phyloP scores from a whole-genome alignment of 2,329 filamentous ascomycete species.

The Neurospora sp. region DNA sequence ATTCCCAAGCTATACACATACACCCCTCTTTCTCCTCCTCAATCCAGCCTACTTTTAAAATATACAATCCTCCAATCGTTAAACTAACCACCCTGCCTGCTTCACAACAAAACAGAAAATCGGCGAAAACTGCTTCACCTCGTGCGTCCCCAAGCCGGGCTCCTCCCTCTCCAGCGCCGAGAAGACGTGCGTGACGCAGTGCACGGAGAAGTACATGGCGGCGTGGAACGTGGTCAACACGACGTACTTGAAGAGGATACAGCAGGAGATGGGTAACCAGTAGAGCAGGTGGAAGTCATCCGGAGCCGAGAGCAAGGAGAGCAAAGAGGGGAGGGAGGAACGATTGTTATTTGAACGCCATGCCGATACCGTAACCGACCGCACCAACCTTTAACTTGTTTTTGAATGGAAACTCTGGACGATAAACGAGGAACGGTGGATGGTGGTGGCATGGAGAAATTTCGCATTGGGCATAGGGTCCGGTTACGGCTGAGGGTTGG shows the following conservation, averaged over 20 bases:
- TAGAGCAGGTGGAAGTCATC: conserved; percentile 5
- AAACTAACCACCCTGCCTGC: too few species aligned
- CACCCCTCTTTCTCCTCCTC: background rate
- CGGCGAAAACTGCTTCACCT: conserved; percentile 72
- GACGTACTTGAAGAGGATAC: conserved; percentile 54
- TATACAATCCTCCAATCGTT: too few species aligned
- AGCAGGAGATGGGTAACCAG: conserved; percentile 40
- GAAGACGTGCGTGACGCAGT: conserved; percentile 59
- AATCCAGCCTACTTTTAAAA: too few species aligned
- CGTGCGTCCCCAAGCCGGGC: conserved; percentile 63
- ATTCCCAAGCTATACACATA: too few species aligned
- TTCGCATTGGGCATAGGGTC: background rate
- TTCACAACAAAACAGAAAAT: conserved; percentile 47
- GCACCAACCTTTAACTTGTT: background rate
- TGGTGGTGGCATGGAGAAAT: background rate
- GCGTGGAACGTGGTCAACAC: conserved; percentile 68
- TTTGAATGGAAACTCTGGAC: background rate
- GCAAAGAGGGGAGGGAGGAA: background rate
- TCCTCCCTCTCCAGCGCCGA: conserved; percentile 57
- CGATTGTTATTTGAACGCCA: background rate
- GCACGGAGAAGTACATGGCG: conserved; percentile 79
- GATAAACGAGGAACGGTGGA: background rate
- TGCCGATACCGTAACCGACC: background rate
- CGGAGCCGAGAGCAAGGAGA: conserved; percentile 1
- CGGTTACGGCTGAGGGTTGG: background rate